Evolutionary conservation across 306 rosid species (phyloP).

Genomic region (Sicyos edulis): DNA sequence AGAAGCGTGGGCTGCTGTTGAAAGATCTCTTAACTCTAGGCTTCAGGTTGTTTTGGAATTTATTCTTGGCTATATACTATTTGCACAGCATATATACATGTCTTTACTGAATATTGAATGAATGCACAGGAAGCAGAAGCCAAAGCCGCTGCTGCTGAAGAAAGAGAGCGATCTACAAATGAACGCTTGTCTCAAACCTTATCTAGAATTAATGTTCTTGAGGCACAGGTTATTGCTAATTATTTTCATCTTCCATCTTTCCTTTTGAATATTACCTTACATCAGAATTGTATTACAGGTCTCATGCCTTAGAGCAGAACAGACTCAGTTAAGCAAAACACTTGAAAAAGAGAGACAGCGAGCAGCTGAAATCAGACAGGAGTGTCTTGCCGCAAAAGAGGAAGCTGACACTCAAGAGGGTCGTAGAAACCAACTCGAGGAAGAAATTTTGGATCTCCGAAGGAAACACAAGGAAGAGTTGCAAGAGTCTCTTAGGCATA

Average conservation of each 20-base stretch:
- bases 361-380: conserved; percentile 99
- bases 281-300: conserved; percentile 50
- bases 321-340: conserved; percentile 81
- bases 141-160: conserved; percentile 95
- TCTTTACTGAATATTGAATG: conserved; percentile 29
- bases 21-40: conserved; percentile 86
- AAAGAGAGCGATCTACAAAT: conserved; percentile 80
- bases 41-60: conserved; percentile 61
- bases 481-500: conserved; percentile 71
- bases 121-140: conserved; percentile 84
- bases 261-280: conserved; percentile 27
- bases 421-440: conserved; percentile 84
- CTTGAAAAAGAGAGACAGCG: conserved; percentile 97
- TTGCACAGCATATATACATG: background rate
- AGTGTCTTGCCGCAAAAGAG: conserved; percentile 91
- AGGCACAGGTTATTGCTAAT: conserved; percentile 81
- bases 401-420: conserved; percentile 98
- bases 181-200: conserved; percentile 93
- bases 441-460: conserved; percentile 62
- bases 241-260: conserved; percentile 18
- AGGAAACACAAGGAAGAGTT: conserved; percentile 90
- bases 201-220: conserved; percentile 95
- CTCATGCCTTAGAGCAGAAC: conserved; percentile 96
- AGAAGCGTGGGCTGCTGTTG: conserved; percentile 97
- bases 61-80: conserved; percentile 10